phyloP scores from a whole-genome alignment of 2,329 filamentous ascomycete species.

The Lachnellula hyalina region DNA sequence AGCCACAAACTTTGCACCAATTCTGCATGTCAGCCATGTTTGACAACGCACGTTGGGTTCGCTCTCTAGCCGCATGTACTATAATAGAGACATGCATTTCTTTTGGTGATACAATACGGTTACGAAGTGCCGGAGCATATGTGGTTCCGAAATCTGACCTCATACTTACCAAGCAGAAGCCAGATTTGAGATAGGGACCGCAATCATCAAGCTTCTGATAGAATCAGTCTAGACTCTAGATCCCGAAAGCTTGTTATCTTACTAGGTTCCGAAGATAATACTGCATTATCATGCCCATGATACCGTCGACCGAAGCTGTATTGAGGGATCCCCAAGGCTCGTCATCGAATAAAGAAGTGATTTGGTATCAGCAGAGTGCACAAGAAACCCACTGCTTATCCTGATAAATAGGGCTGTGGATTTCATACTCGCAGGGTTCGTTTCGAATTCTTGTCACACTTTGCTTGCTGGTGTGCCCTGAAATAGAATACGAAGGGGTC shows the following conservation, averaged over 20 bases:
- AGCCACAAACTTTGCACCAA: background rate
- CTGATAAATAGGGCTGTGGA: background rate
- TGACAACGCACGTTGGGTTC: constrained; percentile 4
- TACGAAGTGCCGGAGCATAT: background rate
- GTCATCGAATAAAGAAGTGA: no score
- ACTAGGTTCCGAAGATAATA: background rate
- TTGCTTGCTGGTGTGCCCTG: background rate
- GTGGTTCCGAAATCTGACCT: background rate
- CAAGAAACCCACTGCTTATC: background rate
- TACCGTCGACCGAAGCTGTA: background rate
- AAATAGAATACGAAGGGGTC: background rate
- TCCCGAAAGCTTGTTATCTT: background rate
- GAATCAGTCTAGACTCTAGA: background rate
- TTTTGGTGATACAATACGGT: background rate
- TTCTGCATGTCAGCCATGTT: constrained; percentile 5
- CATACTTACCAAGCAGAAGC: background rate
- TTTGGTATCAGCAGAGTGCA: background rate
- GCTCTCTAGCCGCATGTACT: background rate
- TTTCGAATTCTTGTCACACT: background rate
- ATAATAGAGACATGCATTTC: background rate
- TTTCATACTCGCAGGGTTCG: background rate
- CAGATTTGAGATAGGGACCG: background rate
- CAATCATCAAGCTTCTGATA: background rate
- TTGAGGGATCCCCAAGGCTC: background rate
- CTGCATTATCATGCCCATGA: no score